A percentile compares a stretch with the other conserved stretches of the same genome.
phyloP scores from a whole-genome alignment of 768 basidiomycete genomes.

The Macrolepiota dolichaula region DNA sequence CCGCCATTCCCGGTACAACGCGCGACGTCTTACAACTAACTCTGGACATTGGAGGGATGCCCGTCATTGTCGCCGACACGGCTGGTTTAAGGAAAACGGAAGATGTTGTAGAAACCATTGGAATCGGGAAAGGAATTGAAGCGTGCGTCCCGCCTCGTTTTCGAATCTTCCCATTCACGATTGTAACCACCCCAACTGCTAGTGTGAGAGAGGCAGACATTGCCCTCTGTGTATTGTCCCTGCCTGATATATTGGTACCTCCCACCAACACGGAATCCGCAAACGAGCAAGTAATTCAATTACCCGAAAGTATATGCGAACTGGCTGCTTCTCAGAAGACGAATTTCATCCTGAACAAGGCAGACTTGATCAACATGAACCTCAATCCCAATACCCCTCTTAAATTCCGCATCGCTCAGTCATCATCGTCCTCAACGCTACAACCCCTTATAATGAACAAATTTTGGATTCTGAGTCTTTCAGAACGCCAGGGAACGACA shows the following conservation, averaged over 20 bases:
- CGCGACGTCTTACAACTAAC: constrained; percentile 83
- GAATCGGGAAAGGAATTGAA: constrained; percentile 67
- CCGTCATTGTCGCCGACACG: constrained; percentile 79
- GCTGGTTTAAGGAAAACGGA: constrained; percentile 74
- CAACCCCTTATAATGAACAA: not conserved
- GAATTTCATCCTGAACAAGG: constrained; percentile 77
- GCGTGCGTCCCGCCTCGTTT: constrained; percentile 43
- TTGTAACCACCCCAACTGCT: not conserved
- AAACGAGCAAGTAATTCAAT: constrained; percentile 12
- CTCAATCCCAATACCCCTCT: not conserved
- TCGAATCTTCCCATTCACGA: not conserved
- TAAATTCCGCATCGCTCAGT: not conserved
- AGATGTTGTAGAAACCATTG: constrained; percentile 77
- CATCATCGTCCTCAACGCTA: not conserved
- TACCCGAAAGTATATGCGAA: constrained; percentile 42
- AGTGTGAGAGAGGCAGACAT: constrained; percentile 70
- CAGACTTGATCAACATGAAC: constrained; percentile 43
- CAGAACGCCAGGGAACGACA: constrained; percentile 50
- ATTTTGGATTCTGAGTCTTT: constrained; percentile 64
- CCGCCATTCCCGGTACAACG: constrained; percentile 84
- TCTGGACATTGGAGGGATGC: constrained; percentile 85
- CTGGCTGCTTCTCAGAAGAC: constrained; percentile 53
- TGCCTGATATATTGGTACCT: constrained; percentile 40
- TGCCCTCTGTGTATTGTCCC: constrained; percentile 77
- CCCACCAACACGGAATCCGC: not conserved